A percentile compares a stretch with the other conserved stretches of the same genome.
Evolutionary conservation across 257 asterid genomes (phyloP).

Genomic region (Penstemon davidsonii): DNA sequence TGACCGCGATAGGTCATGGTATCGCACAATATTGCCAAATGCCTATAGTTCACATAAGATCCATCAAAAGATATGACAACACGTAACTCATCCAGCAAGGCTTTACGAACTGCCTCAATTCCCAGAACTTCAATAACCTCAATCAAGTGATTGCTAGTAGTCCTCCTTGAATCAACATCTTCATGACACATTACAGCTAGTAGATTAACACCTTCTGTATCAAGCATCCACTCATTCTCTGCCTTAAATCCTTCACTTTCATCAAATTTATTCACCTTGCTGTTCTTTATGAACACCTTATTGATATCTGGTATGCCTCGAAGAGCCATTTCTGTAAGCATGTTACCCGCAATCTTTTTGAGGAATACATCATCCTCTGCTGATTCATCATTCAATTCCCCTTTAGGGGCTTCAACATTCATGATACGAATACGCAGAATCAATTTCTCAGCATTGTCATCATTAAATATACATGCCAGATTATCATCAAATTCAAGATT

Average conservation of each 20-base stretch:
- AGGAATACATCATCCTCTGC: slow-evolving; percentile 99
- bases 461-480: slow-evolving; percentile 88
- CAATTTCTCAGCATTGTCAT: slow-evolving; percentile 94
- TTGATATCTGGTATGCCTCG: slow-evolving; percentile 97
- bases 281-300: slow-evolving; percentile 90
- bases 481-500: slow-evolving; percentile 90
- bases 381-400: slow-evolving; percentile 78
- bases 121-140: slow-evolving; percentile 98
- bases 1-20: slow-evolving; percentile 99
- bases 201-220: slow-evolving; percentile 96
- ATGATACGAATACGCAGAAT: slow-evolving; percentile 97
- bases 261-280: slow-evolving; percentile 73
- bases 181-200: slow-evolving; percentile 93
- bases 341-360: slow-evolving; percentile 93
- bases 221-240: slow-evolving; percentile 97
- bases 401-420: slow-evolving; percentile 98
- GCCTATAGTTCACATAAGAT: slow-evolving; percentile 93
- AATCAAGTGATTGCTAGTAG: slow-evolving; percentile 93
- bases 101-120: slow-evolving; percentile 92
- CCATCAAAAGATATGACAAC: slow-evolving; percentile 98
- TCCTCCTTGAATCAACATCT: slow-evolving; percentile 86
- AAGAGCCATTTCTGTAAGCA: slow-evolving; percentile 99
- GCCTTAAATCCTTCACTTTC: slow-evolving; percentile 82
- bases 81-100: slow-evolving; percentile 93
- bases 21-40: slow-evolving; percentile 92